A percentile compares a stretch with the other conserved stretches of the same genome.
phyloP scores from a whole-genome alignment of 345 rosid genomes.

The Leavenworthia alabamica region DNA sequence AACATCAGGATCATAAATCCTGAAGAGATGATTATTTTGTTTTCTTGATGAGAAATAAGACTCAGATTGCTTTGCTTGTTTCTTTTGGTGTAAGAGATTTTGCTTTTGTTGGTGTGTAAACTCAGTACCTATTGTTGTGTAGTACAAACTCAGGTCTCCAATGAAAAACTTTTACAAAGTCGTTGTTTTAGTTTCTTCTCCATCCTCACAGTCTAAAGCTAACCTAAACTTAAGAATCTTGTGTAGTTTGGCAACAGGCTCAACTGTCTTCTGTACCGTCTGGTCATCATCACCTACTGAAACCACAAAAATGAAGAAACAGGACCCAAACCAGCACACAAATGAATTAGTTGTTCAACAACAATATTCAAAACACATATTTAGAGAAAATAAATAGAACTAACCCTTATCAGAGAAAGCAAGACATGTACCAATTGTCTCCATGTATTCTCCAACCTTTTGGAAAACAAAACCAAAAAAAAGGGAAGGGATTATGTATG shows the following conservation, averaged over 20 bases:
- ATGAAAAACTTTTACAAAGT: neutral
- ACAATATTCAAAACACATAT: neutral
- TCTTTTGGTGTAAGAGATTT: conserved; percentile 7
- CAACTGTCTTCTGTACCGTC: conserved; percentile 40
- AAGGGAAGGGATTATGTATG: neutral
- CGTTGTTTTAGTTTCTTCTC: conserved; percentile 26
- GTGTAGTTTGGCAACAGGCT: conserved; percentile 45
- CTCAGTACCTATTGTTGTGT: neutral
- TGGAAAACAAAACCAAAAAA: neutral
- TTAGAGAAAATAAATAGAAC: neutral
- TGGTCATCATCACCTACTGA: conserved; percentile 35
- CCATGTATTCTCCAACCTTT: conserved; percentile 55
- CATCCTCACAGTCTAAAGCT: conserved; percentile 32
- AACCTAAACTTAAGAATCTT: conserved; percentile 52
- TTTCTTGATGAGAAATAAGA: neutral
- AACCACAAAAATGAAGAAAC: conserved; percentile 1
- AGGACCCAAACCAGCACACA: neutral
- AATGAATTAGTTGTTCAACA: neutral
- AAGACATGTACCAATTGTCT: conserved; percentile 57
- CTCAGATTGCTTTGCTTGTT: neutral
- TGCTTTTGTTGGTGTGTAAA: conserved; percentile 7
- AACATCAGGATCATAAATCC: neutral
- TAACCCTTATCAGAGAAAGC: conserved; percentile 44
- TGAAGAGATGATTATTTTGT: neutral
- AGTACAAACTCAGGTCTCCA: neutral